Evolutionary conservation across 257 asterid species (phyloP).

Genomic region (Anisodus tanguticus): DNA sequence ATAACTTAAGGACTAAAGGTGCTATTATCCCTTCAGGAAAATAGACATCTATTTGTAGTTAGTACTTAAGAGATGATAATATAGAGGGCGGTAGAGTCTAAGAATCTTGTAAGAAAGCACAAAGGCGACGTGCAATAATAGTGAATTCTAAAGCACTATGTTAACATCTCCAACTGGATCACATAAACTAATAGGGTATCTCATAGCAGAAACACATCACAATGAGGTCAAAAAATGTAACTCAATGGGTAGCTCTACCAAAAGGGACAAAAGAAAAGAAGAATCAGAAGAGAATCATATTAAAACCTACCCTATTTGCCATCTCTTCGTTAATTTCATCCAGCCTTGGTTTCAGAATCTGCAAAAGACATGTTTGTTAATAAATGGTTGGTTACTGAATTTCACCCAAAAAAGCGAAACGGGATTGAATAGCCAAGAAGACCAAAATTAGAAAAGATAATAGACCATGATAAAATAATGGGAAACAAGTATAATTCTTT

Average conservation of each 20-base stretch:
- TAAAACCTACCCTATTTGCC: slow-evolving; percentile 60
- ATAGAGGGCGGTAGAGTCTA: neutral
- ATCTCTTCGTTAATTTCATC: slow-evolving; percentile 82
- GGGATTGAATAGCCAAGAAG: neutral
- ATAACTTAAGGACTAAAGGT: too few relatives aligned
- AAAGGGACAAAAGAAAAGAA: neutral
- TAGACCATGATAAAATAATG: neutral
- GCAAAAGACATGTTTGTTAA: slow-evolving; percentile 35
- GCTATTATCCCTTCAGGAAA: too few relatives aligned
- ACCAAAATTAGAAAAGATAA: neutral
- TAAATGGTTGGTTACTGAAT: neutral
- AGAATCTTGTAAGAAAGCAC: slow-evolving; percentile 2
- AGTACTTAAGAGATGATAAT: neutral
- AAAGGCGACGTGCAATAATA: neutral
- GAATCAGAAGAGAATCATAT: neutral
- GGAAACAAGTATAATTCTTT: neutral
- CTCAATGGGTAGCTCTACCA: neutral
- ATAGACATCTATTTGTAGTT: neutral
- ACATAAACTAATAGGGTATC: neutral
- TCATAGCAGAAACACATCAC: neutral
- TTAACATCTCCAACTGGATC: neutral
- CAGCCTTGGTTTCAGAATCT: slow-evolving; percentile 75
- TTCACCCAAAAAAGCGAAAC: neutral
- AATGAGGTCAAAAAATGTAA: neutral
- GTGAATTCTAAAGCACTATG: neutral